These are phyloP conservation scores for Pythium dissimile DNA, from an alignment of 352 stramenopile genomes.

Conservation along the genomic window DNA sequence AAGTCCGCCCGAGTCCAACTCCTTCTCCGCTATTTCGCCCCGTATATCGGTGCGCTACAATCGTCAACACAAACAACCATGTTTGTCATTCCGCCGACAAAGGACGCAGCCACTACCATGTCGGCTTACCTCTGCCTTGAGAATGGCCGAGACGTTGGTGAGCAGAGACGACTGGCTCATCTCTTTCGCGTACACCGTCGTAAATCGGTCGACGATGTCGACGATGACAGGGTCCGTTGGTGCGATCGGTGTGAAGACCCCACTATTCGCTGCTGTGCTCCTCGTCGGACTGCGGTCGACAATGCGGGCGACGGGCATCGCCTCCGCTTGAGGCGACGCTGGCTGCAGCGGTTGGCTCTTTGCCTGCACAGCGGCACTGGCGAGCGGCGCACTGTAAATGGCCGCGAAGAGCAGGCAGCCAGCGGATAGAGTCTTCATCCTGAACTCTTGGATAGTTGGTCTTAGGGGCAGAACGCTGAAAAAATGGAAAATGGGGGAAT, in stretches of 20 bases:
- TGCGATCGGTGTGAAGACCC: constrained; percentile 22
- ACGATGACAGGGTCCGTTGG: constrained; percentile 25
- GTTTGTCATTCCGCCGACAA: too few relatives aligned
- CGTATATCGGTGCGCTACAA: constrained; percentile 33
- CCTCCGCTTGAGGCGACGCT: background rate
- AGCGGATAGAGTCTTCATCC: constrained; percentile 3
- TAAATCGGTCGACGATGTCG: constrained; percentile 43
- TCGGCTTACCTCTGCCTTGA: constrained; percentile 40
- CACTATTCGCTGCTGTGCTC: background rate
- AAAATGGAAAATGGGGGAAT: constrained; percentile 13
- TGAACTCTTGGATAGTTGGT: background rate
- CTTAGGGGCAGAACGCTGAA: background rate
- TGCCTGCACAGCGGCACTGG: background rate
- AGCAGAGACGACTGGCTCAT: constrained; percentile 38
- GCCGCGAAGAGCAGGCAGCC: background rate
- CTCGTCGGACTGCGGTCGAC: background rate
- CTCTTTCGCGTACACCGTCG: constrained; percentile 48
- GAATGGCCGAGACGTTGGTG: constrained; percentile 38
- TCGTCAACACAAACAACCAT: too few relatives aligned
- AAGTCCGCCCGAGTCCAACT: constrained; percentile 29
- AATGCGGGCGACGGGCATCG: background rate
- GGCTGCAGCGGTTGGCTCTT: constrained; percentile 15
- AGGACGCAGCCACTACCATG: too few relatives aligned
- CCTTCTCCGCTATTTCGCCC: constrained; percentile 37
- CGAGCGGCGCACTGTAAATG: background rate